Base-by-base conservation (phyloP, 1,284 basidiomycete genomes). In the Pterula multifida region DNA sequence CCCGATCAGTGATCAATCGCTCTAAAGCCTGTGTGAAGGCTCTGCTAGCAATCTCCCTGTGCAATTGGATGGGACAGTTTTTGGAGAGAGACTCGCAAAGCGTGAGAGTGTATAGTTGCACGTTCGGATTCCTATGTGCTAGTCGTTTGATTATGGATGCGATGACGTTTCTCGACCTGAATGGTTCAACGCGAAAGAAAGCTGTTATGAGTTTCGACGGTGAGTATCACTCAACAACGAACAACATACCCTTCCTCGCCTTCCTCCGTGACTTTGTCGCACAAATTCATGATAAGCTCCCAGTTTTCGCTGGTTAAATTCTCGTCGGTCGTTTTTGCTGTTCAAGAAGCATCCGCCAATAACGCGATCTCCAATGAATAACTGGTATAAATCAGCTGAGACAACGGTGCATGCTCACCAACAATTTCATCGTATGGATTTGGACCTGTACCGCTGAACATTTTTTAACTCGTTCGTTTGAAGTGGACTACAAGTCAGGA, bases 361-460 rank as follows among this genome's bases (percentile, higher is more conserved):
- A 24, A 25, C 22, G 23, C 19, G 39, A 19, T 17, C 48, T 36
- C 36, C 32, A 47, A 22, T 52, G 44, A 25, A 4, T 25, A 48
- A 46, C 22, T 6, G 15, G 28, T 6, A 32, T 6, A 36, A 15
- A 42, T 50, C 25, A 1, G 36, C 48, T 21, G 45, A 45, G 50
- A 47, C 25, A 9, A 39, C 12, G 26, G 46, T 13, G 49, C 60
- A 23, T 21, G 77, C 90, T 65, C 59, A 92, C 91, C 77, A 64
- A 98, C 89, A 58, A 94, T 79, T 49, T 97, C 94, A 61, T 98
- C 94, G 69, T 95, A 98, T 11, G 91, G 79, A 61, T 90, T 96
- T 11, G 71, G 58, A 47, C 76, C 67, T 15, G 73, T 71, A 17
- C 76, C 75, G 65, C 68, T 78, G 65, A 88, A 88, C 84, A 88